A percentile compares a stretch with the other conserved stretches of the same genome.
phyloP scores from a whole-genome alignment of 345 rosid species.

The Camelina hispida region DNA sequence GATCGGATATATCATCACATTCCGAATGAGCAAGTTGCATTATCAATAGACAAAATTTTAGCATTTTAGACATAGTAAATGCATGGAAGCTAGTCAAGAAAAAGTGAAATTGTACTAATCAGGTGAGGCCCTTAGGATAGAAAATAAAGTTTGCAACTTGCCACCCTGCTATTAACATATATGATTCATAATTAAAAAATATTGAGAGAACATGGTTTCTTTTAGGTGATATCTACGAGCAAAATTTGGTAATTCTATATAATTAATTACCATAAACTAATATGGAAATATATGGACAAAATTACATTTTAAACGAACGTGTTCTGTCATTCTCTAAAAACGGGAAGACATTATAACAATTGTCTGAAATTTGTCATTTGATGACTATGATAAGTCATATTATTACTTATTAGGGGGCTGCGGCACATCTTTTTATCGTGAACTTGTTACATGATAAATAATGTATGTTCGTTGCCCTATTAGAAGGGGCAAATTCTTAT shows the following conservation, averaged over 20 bases:
- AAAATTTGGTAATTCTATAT: slow-evolving; percentile 17
- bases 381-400: slow-evolving; percentile 37
- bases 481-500: slow-evolving; percentile 34
- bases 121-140: slow-evolving; percentile 22
- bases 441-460: slow-evolving; percentile 36
- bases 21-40: neutral
- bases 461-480: slow-evolving; percentile 42
- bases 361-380: slow-evolving; percentile 39
- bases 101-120: slow-evolving; percentile 17
- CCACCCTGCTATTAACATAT: slow-evolving; percentile 11
- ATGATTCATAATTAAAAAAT: neutral
- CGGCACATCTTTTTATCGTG: slow-evolving; percentile 1
- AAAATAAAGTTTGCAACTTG: slow-evolving; percentile 31
- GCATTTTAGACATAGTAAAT: slow-evolving; percentile 7
- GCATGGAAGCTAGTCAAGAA: slow-evolving; percentile 17
- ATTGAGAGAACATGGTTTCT: neutral
- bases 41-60: neutral
- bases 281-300: slow-evolving; percentile 27
- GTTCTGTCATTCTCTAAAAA: slow-evolving; percentile 35
- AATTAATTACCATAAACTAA: slow-evolving; percentile 19
- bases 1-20: neutral
- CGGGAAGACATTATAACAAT: slow-evolving; percentile 30
- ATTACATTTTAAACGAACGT: slow-evolving; percentile 16
- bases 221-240: slow-evolving; percentile 9
- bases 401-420: slow-evolving; percentile 26